Conservation (phyloP, 2,329 filamentous ascomycete genomes). For the Dothistroma septosporum region DNA sequence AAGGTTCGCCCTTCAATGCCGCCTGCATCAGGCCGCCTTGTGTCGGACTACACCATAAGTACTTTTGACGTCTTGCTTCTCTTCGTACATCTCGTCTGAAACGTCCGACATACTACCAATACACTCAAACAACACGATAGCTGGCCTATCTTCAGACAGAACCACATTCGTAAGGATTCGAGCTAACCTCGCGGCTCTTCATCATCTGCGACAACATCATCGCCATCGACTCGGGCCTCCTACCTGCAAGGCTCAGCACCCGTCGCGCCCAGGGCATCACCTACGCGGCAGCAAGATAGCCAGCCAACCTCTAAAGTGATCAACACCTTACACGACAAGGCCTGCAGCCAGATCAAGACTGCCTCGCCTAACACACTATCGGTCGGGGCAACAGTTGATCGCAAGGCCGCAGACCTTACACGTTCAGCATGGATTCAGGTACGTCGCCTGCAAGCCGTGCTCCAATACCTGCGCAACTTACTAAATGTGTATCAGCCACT, state of each 20-base stretch:
- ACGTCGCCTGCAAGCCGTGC: background rate
- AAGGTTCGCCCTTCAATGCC: conserved; percentile 2
- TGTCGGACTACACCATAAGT: background rate
- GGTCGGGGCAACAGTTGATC: background rate
- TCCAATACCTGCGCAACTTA: background rate
- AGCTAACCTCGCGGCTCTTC: background rate
- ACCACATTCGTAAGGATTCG: background rate
- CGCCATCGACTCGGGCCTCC: background rate
- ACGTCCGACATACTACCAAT: background rate
- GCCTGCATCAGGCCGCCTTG: conserved; percentile 3
- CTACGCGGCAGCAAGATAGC: conserved; percentile 1
- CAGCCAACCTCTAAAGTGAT: background rate
- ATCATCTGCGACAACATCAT: background rate
- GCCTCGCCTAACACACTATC: background rate
- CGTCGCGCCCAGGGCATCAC: background rate
- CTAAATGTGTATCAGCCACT: background rate
- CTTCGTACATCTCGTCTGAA: background rate
- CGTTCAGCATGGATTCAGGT: background rate
- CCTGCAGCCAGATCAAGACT: background rate
- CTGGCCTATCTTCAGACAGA: conserved; percentile 4
- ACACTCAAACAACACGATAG: conserved; percentile 1
- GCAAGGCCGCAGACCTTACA: background rate
- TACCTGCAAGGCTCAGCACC: background rate
- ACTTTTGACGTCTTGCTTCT: background rate
- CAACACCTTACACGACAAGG: background rate